These are phyloP conservation scores for Ophiostoma novo-ulmi DNA, from an alignment of 2,329 filamentous ascomycete genomes.

Conservation along the genomic window DNA sequence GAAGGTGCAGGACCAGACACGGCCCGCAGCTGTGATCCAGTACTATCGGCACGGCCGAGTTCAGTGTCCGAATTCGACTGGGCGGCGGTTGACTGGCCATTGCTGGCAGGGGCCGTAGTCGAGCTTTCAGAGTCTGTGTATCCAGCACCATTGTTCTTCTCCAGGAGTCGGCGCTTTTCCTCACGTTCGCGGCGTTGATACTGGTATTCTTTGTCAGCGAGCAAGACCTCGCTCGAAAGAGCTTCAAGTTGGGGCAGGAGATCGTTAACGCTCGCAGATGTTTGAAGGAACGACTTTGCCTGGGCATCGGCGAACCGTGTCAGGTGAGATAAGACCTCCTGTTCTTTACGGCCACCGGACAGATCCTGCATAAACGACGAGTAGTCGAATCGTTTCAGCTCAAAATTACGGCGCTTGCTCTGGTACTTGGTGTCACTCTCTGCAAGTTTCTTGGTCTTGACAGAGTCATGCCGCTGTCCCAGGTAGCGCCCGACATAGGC, in stretches of 20 bases:
- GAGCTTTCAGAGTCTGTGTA: slow-evolving; percentile 44
- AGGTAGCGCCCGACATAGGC: slow-evolving; percentile 90
- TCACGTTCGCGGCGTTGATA: slow-evolving; percentile 92
- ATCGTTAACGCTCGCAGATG: slow-evolving; percentile 80
- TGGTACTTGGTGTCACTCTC: slow-evolving; percentile 97
- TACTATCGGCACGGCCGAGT: slow-evolving; percentile 67
- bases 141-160: slow-evolving; percentile 65
- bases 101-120: slow-evolving; percentile 1
- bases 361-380: slow-evolving; percentile 98
- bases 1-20: slow-evolving; percentile 40
- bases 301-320: slow-evolving; percentile 92
- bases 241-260: slow-evolving; percentile 88
- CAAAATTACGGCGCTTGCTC: slow-evolving; percentile 85
- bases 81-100: slow-evolving; percentile 31
- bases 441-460: slow-evolving; percentile 94
- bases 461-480: slow-evolving; percentile 89
- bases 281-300: slow-evolving; percentile 72
- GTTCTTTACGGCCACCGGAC: slow-evolving; percentile 97
- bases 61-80: slow-evolving; percentile 60
- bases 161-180: slow-evolving; percentile 82
- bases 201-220: slow-evolving; percentile 94
- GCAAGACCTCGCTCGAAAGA: slow-evolving; percentile 78
- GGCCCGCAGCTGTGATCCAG: slow-evolving; percentile 60
- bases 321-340: slow-evolving; percentile 89
- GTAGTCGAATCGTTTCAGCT: slow-evolving; percentile 96